Evolutionary conservation across 345 rosid genomes (phyloP).

Genomic region (Melaleuca alternifolia): DNA sequence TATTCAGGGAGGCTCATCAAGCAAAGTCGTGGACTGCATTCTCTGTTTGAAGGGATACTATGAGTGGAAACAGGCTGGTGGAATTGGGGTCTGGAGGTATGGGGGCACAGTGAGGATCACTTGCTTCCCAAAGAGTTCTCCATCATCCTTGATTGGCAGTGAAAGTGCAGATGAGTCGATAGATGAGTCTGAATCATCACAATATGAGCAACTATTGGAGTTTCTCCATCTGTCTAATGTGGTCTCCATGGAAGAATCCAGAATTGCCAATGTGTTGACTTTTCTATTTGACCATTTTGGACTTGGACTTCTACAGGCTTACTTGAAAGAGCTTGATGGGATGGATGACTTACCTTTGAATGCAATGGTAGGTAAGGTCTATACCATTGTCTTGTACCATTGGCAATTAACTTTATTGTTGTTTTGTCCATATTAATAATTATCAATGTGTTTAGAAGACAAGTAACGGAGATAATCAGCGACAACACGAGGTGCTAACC

Average conservation of each 20-base stretch:
- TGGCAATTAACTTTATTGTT: background rate
- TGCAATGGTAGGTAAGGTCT: constrained; percentile 86
- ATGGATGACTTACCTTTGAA: constrained; percentile 66
- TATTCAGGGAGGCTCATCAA: constrained; percentile 82
- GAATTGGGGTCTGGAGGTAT: constrained; percentile 92
- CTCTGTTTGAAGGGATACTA: constrained; percentile 89
- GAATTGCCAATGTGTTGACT: constrained; percentile 55
- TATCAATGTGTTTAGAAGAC: background rate
- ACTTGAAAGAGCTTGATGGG: constrained; percentile 58
- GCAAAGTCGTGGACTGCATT: constrained; percentile 94
- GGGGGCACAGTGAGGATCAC: constrained; percentile 94
- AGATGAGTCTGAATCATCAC: constrained; percentile 85
- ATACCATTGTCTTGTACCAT: background rate
- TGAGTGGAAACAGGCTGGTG: constrained; percentile 95
- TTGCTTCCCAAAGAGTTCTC: constrained; percentile 62
- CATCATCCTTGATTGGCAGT: constrained; percentile 47
- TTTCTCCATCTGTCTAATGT: constrained; percentile 82
- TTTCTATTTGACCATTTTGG: constrained; percentile 86
- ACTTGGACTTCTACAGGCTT: constrained; percentile 72
- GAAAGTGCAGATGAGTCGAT: constrained; percentile 80
- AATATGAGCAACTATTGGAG: constrained; percentile 74
- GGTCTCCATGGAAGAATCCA: constrained; percentile 66
- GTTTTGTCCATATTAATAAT: background rate
- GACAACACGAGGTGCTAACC: background rate
- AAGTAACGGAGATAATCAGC: background rate